Evolutionary conservation across 371 early-diverging fungal species (phyloP), one percentile per base, ranked within the genome.

Genomic region (Zopfochytrium polystomum): DNA sequence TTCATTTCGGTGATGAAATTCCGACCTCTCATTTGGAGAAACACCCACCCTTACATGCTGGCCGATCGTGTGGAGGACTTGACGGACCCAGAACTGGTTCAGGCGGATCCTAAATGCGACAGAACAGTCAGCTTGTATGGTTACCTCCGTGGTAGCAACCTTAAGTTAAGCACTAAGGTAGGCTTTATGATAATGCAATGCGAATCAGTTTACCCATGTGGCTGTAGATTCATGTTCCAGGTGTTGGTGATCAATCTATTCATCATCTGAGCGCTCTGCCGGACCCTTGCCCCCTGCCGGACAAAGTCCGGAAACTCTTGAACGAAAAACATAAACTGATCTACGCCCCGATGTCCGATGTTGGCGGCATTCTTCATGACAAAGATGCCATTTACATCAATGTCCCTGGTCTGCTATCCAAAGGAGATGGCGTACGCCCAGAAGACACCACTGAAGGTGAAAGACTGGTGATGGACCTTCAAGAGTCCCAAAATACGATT

Each of bases 321-420:
- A 88, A 86, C 67, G 95, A 95, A 65, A 91, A 94, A 67, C 87
- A 92, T 64, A 95, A 93, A 75, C 80, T 95, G 43, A 88, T 96
- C 31, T 96, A 96, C 66, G 98, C 97, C n/a, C 98, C 98, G 35
- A 95, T 95, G 94, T 90, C 93, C 0, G 96, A 96, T 65, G 91
- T 98, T 5, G 94, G 92, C 65, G 98, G 98, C 47, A 90, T 98
- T 63, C 85, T 95, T 85, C 96, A 93, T 75, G 98, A 98, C 75
- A 95, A 93, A 70, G 98, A 98, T 79, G 96, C 96, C 7, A 93
- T 98, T 20, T 98, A 98, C 67, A 94, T 98, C 65, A 90, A 93
- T 61, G 90, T 98, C 3, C 91, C 92, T 7, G 93, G 93, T 33
- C 81, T 83, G 38, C 90, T 90, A 61, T 84, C 89, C 18, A 87